Conservation (phyloP, 2,329 filamentous ascomycete genomes). For the Stagonosporopsis cucurbitacearum region DNA sequence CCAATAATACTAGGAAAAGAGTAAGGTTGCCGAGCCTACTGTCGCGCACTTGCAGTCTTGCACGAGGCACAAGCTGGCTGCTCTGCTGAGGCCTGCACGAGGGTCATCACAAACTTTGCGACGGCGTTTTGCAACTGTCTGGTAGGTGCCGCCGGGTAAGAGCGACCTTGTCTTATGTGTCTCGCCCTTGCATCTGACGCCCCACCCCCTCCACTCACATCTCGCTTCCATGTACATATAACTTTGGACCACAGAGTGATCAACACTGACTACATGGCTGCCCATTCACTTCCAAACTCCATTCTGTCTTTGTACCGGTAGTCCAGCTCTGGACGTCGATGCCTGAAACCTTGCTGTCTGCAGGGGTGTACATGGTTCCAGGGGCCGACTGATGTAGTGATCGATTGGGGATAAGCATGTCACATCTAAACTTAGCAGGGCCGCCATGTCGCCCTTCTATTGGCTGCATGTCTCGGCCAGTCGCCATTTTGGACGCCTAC, state of each 20-base stretch:
- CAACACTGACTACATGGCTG: conserved; percentile 6
- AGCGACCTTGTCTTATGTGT: conserved; percentile 16
- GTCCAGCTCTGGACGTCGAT: conserved; percentile 29
- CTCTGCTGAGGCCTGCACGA: conserved; percentile 15
- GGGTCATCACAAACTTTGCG: conserved; percentile 19
- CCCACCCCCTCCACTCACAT: conserved; percentile 11
- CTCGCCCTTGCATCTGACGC: conserved; percentile 9
- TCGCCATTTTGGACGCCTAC: conserved; percentile 10
- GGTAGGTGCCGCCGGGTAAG: conserved; percentile 11
- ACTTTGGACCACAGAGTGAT: neutral
- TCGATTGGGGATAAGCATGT: conserved; percentile 32
- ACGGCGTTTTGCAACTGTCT: conserved; percentile 15
- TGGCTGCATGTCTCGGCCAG: conserved; percentile 25
- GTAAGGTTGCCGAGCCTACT: conserved; percentile 11
- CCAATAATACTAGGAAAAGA: conserved; percentile 8
- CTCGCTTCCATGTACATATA: conserved; percentile 3
- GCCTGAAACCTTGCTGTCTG: conserved; percentile 42
- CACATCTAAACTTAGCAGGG: conserved; percentile 46
- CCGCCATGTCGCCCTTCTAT: conserved; percentile 32
- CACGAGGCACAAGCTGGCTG: conserved; percentile 14
- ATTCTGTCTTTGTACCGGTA: conserved; percentile 6
- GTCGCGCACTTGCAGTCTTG: conserved; percentile 14
- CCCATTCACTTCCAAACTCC: conserved; percentile 1
- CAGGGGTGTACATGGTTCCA: conserved; percentile 40
- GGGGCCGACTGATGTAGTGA: conserved; percentile 11